Evolutionary conservation across 169 alveolate genomes (phyloP).

Genomic region (Eimeria acervulina): DNA sequence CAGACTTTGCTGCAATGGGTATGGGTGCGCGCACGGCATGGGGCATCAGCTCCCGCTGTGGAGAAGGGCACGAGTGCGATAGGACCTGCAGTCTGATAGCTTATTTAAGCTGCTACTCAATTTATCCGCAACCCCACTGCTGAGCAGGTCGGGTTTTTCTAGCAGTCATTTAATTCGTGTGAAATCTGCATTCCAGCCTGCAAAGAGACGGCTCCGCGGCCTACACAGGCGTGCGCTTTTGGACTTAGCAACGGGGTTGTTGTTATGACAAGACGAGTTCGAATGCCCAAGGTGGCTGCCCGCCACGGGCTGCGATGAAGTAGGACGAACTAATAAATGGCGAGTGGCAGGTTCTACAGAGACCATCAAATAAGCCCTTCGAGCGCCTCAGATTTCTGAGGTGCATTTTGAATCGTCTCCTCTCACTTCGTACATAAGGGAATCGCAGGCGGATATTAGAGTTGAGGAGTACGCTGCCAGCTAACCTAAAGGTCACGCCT

Average conservation of each 20-base stretch:
- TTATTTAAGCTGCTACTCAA: neutral
- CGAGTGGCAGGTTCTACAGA: neutral
- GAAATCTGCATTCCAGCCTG: neutral
- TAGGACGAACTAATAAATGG: neutral
- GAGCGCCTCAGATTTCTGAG: neutral
- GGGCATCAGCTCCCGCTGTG: neutral
- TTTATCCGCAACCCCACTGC: neutral
- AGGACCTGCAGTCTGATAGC: conserved; percentile 9
- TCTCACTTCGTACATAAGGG: neutral
- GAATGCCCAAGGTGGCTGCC: neutral
- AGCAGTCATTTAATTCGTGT: neutral
- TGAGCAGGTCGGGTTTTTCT: neutral
- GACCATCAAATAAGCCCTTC: neutral
- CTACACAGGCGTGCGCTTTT: neutral
- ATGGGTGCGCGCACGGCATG: neutral
- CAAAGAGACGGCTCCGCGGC: neutral
- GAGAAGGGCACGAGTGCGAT: neutral
- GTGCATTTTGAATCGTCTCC: neutral
- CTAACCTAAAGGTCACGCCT: neutral
- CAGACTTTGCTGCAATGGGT: neutral
- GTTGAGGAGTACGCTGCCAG: neutral
- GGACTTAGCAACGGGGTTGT: neutral
- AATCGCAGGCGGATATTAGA: no score
- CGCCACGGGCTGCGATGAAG: neutral
- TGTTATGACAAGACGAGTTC: neutral